Conservation (phyloP, 2,329 filamentous ascomycete species). For the Aspergillus sp. region DNA sequence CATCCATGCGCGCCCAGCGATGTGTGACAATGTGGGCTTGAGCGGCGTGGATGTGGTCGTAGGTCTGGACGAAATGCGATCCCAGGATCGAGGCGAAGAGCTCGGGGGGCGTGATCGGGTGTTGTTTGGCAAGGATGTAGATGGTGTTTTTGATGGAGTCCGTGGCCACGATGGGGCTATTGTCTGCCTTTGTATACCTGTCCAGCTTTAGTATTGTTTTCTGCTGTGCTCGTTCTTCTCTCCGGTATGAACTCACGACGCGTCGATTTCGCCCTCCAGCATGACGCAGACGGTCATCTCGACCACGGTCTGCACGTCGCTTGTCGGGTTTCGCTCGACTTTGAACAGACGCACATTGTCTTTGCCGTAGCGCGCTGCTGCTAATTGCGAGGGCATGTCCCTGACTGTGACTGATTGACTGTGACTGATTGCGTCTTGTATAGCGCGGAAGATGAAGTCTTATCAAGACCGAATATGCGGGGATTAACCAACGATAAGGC, state of each 20-base stretch:
- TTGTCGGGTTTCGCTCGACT: slow-evolving; percentile 69
- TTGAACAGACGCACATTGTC: slow-evolving; percentile 99
- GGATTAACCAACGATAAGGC: not conserved
- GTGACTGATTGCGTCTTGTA: too few species aligned
- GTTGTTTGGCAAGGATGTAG: slow-evolving; percentile 89
- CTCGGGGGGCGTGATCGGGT: slow-evolving; percentile 87
- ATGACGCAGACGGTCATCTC: slow-evolving; percentile 94
- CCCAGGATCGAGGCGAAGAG: slow-evolving; percentile 79
- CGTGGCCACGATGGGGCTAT: slow-evolving; percentile 89
- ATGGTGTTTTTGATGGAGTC: slow-evolving; percentile 98
- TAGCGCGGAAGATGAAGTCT: too few species aligned
- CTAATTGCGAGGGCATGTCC: slow-evolving; percentile 31
- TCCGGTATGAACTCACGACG: slow-evolving; percentile 49
- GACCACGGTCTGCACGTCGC: slow-evolving; percentile 72
- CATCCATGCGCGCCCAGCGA: slow-evolving; percentile 80
- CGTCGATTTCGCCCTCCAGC: slow-evolving; percentile 85
- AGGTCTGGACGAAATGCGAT: slow-evolving; percentile 79
- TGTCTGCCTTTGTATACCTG: slow-evolving; percentile 89
- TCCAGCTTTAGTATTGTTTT: slow-evolving; percentile 2
- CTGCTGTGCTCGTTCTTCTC: not conserved
- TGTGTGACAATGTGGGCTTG: slow-evolving; percentile 76
- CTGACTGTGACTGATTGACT: too few species aligned
- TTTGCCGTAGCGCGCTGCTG: slow-evolving; percentile 50
- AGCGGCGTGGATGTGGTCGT: slow-evolving; percentile 77
- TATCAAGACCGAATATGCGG: too few species aligned